Conservation (phyloP, 441 rosid genomes). For the Pelargonium citronellum region DNA sequence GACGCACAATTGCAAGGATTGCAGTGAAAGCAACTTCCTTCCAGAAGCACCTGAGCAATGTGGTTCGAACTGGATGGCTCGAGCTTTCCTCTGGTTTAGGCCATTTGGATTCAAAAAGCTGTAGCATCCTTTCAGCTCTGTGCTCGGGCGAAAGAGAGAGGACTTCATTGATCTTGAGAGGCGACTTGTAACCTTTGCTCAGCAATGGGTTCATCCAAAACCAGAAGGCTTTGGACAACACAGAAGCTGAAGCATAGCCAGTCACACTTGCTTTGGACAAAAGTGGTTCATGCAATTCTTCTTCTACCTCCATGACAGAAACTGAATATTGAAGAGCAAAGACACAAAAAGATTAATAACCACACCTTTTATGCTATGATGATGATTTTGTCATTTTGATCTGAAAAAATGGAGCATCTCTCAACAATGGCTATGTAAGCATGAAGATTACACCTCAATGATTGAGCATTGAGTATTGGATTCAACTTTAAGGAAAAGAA, state of each 20-base stretch:
- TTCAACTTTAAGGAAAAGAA: too few species aligned
- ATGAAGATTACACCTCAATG: too few species aligned
- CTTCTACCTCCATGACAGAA: slow-evolving; percentile 40
- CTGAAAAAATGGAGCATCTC: too few species aligned
- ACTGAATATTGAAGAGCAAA: slow-evolving; percentile 56
- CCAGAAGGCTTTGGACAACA: slow-evolving; percentile 69
- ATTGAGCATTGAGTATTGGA: too few species aligned
- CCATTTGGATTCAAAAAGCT: slow-evolving; percentile 47
- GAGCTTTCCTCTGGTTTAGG: slow-evolving; percentile 36
- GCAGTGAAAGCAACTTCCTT: slow-evolving; percentile 72
- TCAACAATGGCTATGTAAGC: too few species aligned
- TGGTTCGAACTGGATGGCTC: slow-evolving; percentile 33
- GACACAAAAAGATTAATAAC: background rate
- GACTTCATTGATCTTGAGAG: slow-evolving; percentile 53
- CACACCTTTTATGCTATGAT: too few species aligned
- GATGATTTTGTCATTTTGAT: too few species aligned
- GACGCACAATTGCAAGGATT: slow-evolving; percentile 58
- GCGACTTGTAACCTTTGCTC: slow-evolving; percentile 51
- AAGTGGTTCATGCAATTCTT: slow-evolving; percentile 28
- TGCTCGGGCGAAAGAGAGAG: slow-evolving; percentile 58
- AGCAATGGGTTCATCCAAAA: slow-evolving; percentile 69
- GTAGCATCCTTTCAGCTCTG: slow-evolving; percentile 37
- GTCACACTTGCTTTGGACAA: slow-evolving; percentile 42
- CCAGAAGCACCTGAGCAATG: slow-evolving; percentile 75
- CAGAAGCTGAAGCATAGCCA: slow-evolving; percentile 69